A percentile compares a stretch with the other conserved stretches of the same genome.
Evolutionary conservation across 305 asterid genomes (phyloP).

Genomic region (Fraxinus sp.): DNA sequence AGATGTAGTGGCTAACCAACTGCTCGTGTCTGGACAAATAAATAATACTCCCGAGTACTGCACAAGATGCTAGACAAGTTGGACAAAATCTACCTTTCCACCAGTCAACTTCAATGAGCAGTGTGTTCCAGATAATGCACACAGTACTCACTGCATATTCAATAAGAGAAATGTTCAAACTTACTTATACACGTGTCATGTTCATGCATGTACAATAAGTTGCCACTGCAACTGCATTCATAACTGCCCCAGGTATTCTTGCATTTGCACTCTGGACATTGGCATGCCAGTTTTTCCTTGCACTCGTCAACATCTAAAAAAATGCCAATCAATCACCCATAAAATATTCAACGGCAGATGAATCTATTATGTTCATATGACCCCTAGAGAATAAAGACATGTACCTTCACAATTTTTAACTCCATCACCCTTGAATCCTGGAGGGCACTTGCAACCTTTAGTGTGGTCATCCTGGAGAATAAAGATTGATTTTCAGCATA

Average conservation of each 20-base stretch:
- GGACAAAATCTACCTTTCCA: neutral
- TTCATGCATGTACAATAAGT: slow-evolving; percentile 77
- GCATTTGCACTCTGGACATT: slow-evolving; percentile 88
- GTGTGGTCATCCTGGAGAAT: slow-evolving; percentile 66
- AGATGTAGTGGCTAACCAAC: neutral
- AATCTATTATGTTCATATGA: slow-evolving; percentile 10
- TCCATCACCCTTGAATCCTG: slow-evolving; percentile 96
- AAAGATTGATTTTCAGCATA: slow-evolving; percentile 7
- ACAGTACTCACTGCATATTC: slow-evolving; percentile 22
- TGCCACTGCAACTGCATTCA: slow-evolving; percentile 79
- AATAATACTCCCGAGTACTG: neutral
- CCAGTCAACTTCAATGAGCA: neutral
- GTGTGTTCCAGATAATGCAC: neutral
- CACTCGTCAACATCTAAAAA: slow-evolving; percentile 82
- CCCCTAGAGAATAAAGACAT: neutral
- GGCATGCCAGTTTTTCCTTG: slow-evolving; percentile 79
- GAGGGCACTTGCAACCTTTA: slow-evolving; percentile 92
- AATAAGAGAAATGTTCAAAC: slow-evolving; percentile 13
- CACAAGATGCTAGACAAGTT: neutral
- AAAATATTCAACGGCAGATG: slow-evolving; percentile 6
- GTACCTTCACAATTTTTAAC: slow-evolving; percentile 79
- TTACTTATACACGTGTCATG: slow-evolving; percentile 90
- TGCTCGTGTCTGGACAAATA: neutral
- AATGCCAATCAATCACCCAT: slow-evolving; percentile 20
- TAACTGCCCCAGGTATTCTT: slow-evolving; percentile 96